Base-by-base conservation (phyloP, 805 yeast species). In the Yarrowia phangngaensis region DNA sequence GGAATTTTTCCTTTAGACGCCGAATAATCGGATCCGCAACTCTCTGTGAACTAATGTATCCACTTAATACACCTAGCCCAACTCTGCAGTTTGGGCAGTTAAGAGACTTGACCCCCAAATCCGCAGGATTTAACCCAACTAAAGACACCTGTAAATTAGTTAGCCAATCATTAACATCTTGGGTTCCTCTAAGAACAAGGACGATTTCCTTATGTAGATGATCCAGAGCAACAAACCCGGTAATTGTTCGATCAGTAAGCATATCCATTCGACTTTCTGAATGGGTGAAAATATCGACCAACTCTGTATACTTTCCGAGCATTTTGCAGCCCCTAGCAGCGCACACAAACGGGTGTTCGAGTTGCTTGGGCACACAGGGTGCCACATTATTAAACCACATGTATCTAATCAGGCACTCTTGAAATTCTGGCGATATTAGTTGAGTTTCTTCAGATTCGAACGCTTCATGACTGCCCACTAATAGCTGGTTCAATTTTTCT, bases 321-420 rank as follows among this genome's bases (percentile, higher is more conserved):
- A 17, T 28, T 13, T 17, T 17, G 24, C 45, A 36, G 4, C 45
- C 45, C 14, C 31, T 17, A 13, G 45, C 45, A 4, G 12, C 24
- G 17, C 45, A 36, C 24, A 19, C 13, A 31, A 36, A 36, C 7
- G 45, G 45, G 24, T 36, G 45, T 28, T 26, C 12, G 3, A 36
- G 24, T 17, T 26, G 23, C 23, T 26, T 17, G 17, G 45, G 45
- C 9, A 36, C 45, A 13, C 45, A 36, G 4, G 45, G 45, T 26
- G 45, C 45, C 17, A 36, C 45, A 13, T 24, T 36, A 31, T 36
- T 36, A 24, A 26, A 36, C 45, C 45, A 36, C 45, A 36, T 36
- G 24, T 36, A 36, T 31, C 45, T 16, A 1, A 26, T 19, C 12
- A 36, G 31, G 9, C 32, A 24, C 31, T 36, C 8, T 36, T 36